Base-by-base conservation (phyloP, 257 asterid genomes). In the Scutellaria baicalensis region DNA sequence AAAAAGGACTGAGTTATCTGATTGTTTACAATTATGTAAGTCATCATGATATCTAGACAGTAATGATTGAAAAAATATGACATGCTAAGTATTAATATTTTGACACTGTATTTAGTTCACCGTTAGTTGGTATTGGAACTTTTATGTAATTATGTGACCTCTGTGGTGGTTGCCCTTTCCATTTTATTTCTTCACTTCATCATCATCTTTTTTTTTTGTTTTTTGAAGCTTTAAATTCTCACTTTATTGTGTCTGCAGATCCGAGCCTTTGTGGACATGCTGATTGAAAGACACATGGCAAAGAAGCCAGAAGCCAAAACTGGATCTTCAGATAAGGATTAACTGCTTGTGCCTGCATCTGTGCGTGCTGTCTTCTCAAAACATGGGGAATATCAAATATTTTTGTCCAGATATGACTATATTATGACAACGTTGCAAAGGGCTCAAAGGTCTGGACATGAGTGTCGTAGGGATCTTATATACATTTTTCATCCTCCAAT, bases 201-300 rank as follows among this genome's bases (percentile, higher is more conserved):
- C n/a, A n/a, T n/a, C n/a, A n/a, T n/a, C n/a, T n/a, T 2, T 72
- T 14, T 33, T 16, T 38, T 59, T 78, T 62, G 21, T 40, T 66
- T 40, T 66, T 57, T 56, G 67, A 58, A 61, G 68, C 75, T 55
- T 71, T 3, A 64, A 60, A 54, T 64, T 70, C 74, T 72, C 74
- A 36, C 62, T 74, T 51, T 47, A 56, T 52, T 75, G 52, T 68
- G 31, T 77, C 66, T 77, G 67, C 95, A 94, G 99, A 94, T 94
- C 59, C 96, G 99, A 70, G 96, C 92, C 48, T 94, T 91, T 14
- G 99, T 94, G 80, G 99, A 94, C 85, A 79, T 43, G 84, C 80
- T 94, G 85, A 88, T 94, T 64, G 99, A 94, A 59, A 86, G 95
- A 79, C 93, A 85, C 81, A 83, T 91, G 90, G 79, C 83, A 68